phyloP scores from a whole-genome alignment of 2,329 filamentous ascomycete species.

The Ophiobolus disseminans region DNA sequence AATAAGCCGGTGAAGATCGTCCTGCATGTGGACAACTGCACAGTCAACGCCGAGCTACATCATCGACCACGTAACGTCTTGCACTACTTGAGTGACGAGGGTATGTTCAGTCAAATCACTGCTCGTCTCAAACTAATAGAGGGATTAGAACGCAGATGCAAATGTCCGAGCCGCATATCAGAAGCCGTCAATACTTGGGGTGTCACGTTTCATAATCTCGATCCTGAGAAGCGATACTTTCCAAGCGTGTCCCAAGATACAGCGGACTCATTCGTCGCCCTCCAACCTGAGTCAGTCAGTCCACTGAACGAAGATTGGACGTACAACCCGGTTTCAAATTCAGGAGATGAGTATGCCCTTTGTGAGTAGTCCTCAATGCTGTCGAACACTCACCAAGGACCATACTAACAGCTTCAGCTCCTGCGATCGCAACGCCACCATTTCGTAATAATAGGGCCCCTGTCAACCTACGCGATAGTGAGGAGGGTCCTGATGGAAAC shows the following conservation, averaged over 20 bases:
- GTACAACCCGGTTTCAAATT: background rate
- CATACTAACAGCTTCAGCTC: too few relatives aligned
- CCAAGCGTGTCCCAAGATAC: background rate
- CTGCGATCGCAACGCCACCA: too few relatives aligned
- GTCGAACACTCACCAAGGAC: too few relatives aligned
- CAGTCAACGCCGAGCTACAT: background rate
- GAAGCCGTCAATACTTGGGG: background rate
- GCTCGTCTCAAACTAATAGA: background rate
- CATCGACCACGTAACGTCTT: background rate
- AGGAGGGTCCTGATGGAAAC: too few relatives aligned
- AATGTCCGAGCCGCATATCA: background rate
- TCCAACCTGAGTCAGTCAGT: background rate
- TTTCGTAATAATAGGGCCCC: too few relatives aligned
- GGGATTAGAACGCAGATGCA: background rate
- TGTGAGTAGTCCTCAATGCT: background rate
- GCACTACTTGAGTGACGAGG: background rate
- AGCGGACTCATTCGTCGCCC: background rate
- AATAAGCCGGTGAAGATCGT: slow-evolving; percentile 2
- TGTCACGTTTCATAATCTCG: background rate
- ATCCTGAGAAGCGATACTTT: background rate
- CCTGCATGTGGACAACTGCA: slow-evolving; percentile 1
- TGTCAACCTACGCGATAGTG: too few relatives aligned
- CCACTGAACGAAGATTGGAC: background rate
- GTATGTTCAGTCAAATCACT: background rate
- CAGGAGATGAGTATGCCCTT: background rate